Base-by-base conservation (phyloP, 2,329 filamentous ascomycete genomes). In the Chalaropsis ovoidea region DNA sequence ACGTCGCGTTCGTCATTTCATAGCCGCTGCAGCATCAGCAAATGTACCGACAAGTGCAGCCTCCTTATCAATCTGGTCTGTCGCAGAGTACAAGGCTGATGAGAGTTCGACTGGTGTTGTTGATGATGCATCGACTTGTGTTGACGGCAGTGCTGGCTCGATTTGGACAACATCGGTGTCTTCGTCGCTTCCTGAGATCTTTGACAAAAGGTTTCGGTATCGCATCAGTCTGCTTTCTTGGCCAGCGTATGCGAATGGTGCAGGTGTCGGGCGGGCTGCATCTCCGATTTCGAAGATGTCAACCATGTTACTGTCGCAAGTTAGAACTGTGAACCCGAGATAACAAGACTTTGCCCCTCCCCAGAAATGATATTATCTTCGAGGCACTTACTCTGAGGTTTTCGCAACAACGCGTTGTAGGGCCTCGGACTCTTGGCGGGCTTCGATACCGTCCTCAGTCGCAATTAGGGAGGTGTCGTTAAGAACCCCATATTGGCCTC, bases 221-320 rank as follows among this genome's bases (percentile, higher is more conserved):
- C 81, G 81, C 62, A 81, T 77, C 27, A 82, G 73, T 66, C 80
- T 79, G 58, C 80, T 77, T 68, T 84, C 82, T 71, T 84, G 82
- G 61, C 79, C 80, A 63, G 80, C 77, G 69, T 81, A 79, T 31
- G 75, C 75, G 64, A 81, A 82, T 0, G 75, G 75, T 17, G 75
- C 71, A 68, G 67, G 72, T 67, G 69, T 74, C 70, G 69, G 77
- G 70, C 68, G 72, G 62, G 72, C 70, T 42, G 75, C 73, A 67
- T 81, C 79, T 24, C 82, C 82, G 43, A 81, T 79, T 69, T 86
- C 83, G 74, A 86, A 86, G 60, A 87, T 82, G 71, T 87, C 84
- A 68, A 87, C 83, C 75, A 87, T 82, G 70, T 86, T 85, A 71
- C 84, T 87, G 43, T 45, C 5, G 52, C 58, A 64, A 54, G 67